phyloP scores from a whole-genome alignment of 495 filamentous ascomycete species.

The Aspergillus biplanus region DNA sequence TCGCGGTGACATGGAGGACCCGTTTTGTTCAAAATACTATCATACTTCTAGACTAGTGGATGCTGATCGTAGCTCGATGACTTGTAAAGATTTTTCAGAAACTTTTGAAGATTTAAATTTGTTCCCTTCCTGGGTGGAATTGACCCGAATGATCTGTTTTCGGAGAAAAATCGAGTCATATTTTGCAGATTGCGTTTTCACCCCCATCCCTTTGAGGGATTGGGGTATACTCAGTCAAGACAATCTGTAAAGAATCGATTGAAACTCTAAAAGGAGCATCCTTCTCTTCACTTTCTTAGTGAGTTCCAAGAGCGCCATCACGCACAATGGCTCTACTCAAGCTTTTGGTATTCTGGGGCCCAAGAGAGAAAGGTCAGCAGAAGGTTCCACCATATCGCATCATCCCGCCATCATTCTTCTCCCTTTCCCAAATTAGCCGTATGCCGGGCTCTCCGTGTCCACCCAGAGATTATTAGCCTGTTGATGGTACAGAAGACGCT shows the following conservation, averaged over 20 bases:
- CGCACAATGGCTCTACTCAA: conserved; percentile 5
- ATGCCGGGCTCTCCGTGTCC: conserved; percentile 12
- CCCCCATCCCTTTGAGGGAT: too few species aligned
- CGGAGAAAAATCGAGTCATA: too few species aligned
- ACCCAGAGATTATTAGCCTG: conserved; percentile 11
- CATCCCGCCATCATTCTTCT: not conserved
- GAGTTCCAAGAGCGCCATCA: conserved; percentile 2
- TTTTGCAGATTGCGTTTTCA: too few species aligned
- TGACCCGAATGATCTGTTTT: too few species aligned
- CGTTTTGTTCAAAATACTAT: not conserved
- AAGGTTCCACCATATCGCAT: conserved; percentile 8
- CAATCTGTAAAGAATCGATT: not conserved
- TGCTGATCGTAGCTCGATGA: conserved; percentile 1
- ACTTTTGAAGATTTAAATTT: too few species aligned
- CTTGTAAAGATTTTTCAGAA: not conserved
- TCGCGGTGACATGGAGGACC: not conserved
- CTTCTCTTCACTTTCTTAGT: not conserved
- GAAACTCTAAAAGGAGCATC: not conserved
- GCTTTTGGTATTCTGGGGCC: conserved; percentile 8
- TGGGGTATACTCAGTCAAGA: not conserved
- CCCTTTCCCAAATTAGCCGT: conserved; percentile 14
- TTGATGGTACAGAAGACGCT: not conserved
- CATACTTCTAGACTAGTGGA: not conserved
- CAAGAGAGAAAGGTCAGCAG: not conserved
- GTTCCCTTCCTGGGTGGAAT: too few species aligned